These are phyloP conservation scores for Akanthomyces lecanii DNA, from an alignment of 2,329 filamentous ascomycete species.

Conservation along the genomic window DNA sequence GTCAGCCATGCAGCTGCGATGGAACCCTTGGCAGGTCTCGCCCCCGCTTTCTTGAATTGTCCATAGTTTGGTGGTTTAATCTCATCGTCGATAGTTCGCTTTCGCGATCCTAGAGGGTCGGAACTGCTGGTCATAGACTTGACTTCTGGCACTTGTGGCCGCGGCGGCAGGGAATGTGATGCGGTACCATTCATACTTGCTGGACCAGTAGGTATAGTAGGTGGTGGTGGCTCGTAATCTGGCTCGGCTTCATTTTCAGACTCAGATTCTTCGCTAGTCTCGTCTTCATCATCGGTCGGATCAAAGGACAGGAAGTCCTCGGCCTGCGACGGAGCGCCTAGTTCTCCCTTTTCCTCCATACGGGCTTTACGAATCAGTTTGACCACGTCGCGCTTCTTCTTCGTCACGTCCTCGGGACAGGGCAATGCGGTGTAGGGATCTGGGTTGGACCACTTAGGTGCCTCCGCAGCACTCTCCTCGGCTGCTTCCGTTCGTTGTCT, in stretches of 20 bases:
- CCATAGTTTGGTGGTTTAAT: constrained; percentile 56
- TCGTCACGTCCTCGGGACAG: constrained; percentile 66
- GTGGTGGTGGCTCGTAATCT: constrained; percentile 21
- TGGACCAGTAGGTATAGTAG: background rate
- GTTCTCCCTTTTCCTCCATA: constrained; percentile 50
- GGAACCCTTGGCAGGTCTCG: constrained; percentile 45
- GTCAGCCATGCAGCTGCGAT: constrained; percentile 51
- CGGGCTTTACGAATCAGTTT: constrained; percentile 89
- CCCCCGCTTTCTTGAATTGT: constrained; percentile 47
- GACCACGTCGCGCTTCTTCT: constrained; percentile 82
- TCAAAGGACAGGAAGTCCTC: constrained; percentile 91
- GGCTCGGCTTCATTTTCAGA: constrained; percentile 18
- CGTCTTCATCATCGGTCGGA: constrained; percentile 54
- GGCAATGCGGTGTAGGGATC: constrained; percentile 89
- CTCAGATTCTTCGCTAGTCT: constrained; percentile 20
- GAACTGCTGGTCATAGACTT: constrained; percentile 26
- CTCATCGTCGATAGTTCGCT: constrained; percentile 68
- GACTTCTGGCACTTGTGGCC: constrained; percentile 20
- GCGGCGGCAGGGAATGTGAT: constrained; percentile 20
- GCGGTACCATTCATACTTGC: background rate
- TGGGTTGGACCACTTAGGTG: constrained; percentile 89
- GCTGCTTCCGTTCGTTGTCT: constrained; percentile 26
- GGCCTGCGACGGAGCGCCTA: constrained; percentile 51
- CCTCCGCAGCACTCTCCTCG: constrained; percentile 38
- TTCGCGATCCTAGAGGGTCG: constrained; percentile 58